Base-by-base conservation (phyloP, 139 green algal species). In the Auxenochlorella protothecoides region DNA sequence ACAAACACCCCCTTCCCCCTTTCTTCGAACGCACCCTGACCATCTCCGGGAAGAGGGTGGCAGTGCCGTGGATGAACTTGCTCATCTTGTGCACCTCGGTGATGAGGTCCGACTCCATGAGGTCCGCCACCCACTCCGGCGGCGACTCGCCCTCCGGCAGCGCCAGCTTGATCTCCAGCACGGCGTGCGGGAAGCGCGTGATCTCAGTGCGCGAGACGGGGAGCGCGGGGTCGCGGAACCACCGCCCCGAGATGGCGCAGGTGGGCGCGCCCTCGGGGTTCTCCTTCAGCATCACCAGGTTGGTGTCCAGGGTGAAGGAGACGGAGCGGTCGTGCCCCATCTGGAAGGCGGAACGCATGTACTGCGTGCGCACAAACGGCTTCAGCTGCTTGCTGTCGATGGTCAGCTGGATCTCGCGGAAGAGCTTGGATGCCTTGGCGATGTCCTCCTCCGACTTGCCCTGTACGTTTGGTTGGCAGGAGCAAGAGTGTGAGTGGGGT, bases 241-340 rank as follows among this genome's bases (percentile, higher is more conserved):
- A 92, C 12, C 78, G 80, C 27, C 79, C 79, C 0, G 71, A 53
- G 5, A 76, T 63, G n/a, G 61, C n/a, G 75, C 88, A 94, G 55
- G 83, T 84, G 60, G 89, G 90, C 11, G 84, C 82, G 7, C 90
- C 88, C 68, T 94, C 90, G 6, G 90, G 90, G 85, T 97, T 97
- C 86, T 97, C 93, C 80, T 94, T 96, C 77, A 96, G 91, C 92
- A 97, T 97, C 72, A 80, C 83, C 72, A 98, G 74, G 83, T 98
- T 97, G 75, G 92, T 97, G 86, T 97, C 93, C 72, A 98, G 87
- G 59, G 81, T 90, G 75, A 97, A 83, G 66, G 90, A 86, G 72
- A 97, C 89, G 2, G 85, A 93, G 67, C 88, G 80, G 74, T 97
- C 91, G 76, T 95, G 96, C 62, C 91, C 91, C 15, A 97, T 92